Conservation (phyloP, 2,329 filamentous ascomycete species). For the Acrocalymma vagum region DNA sequence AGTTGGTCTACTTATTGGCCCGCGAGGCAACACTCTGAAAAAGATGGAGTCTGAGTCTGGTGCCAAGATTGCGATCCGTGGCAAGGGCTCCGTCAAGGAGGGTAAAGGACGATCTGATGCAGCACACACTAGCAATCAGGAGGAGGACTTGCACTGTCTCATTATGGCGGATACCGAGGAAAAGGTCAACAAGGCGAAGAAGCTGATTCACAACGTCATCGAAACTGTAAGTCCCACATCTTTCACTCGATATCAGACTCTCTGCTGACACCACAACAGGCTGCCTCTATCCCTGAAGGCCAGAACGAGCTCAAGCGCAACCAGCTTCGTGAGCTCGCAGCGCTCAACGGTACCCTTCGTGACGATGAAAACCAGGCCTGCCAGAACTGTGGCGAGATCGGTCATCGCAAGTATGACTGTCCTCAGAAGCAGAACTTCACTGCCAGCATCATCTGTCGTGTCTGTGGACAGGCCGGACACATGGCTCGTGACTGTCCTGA, state of each 20-base stretch:
- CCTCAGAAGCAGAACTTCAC: slow-evolving; percentile 98
- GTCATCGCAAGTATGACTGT: slow-evolving; percentile 98
- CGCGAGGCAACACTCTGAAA: slow-evolving; percentile 99
- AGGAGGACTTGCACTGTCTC: slow-evolving; percentile 97
- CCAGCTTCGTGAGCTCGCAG: slow-evolving; percentile 95
- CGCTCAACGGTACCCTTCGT: slow-evolving; percentile 97
- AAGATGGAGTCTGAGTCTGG: slow-evolving; percentile 99
- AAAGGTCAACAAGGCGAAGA: slow-evolving; percentile 99
- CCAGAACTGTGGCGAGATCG: slow-evolving; percentile 98
- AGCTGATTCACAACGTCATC: slow-evolving; percentile 97
- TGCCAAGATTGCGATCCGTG: slow-evolving; percentile 98
- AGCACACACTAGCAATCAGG: slow-evolving; percentile 99
- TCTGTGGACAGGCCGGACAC: slow-evolving; percentile 96
- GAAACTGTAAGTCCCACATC: slow-evolving; percentile 80
- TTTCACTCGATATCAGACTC: slow-evolving; percentile 6
- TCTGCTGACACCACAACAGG: slow-evolving; percentile 65
- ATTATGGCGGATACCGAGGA: slow-evolving; percentile 99
- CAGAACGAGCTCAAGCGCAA: slow-evolving; percentile 99
- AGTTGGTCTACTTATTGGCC: slow-evolving; percentile 99
- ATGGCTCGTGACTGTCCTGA: slow-evolving; percentile 99
- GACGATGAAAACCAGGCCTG: slow-evolving; percentile 99
- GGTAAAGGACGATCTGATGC: slow-evolving; percentile 99
- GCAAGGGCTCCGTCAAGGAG: slow-evolving; percentile 99
- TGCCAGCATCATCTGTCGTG: slow-evolving; percentile 98
- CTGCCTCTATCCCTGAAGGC: slow-evolving; percentile 96